Percentiles rank a stretch among this genome's conserved stretches.
Evolutionary conservation across 306 rosid species (phyloP).

Genomic region (Myrica gale): DNA sequence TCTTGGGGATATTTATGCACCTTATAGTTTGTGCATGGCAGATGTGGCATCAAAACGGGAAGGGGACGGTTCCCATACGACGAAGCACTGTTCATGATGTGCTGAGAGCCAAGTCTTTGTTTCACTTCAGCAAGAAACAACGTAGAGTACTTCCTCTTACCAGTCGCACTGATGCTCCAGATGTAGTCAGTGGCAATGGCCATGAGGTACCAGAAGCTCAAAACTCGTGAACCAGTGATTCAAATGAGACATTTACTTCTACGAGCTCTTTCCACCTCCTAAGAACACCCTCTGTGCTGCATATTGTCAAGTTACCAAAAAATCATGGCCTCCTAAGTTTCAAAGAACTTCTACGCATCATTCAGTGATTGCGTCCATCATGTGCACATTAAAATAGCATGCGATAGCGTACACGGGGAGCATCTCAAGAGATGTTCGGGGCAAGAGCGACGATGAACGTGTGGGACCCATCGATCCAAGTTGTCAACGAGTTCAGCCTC

Average conservation of each 20-base stretch:
- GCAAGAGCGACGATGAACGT: constrained; percentile 89
- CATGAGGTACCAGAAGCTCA: constrained; percentile 60
- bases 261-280: too few relatives aligned
- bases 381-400: constrained; percentile 42
- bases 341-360: background rate
- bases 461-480: constrained; percentile 81
- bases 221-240: too few relatives aligned
- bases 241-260: too few relatives aligned
- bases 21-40: constrained; percentile 66
- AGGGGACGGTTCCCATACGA: constrained; percentile 80
- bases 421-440: constrained; percentile 67
- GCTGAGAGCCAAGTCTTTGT: constrained; percentile 57
- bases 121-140: constrained; percentile 73
- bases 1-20: too few relatives aligned
- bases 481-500: constrained; percentile 81
- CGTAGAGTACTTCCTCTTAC: constrained; percentile 9
- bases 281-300: too few relatives aligned
- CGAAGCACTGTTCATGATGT: constrained; percentile 47
- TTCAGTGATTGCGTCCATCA: background rate
- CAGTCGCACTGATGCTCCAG: constrained; percentile 53
- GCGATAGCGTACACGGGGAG: constrained; percentile 81
- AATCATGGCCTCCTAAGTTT: too few relatives aligned
- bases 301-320: too few relatives aligned
- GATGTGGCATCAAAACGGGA: constrained; percentile 82
- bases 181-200: constrained; percentile 67